phyloP scores from a whole-genome alignment of 1,139 yeast species.

The Sugiyamaella japonica region DNA sequence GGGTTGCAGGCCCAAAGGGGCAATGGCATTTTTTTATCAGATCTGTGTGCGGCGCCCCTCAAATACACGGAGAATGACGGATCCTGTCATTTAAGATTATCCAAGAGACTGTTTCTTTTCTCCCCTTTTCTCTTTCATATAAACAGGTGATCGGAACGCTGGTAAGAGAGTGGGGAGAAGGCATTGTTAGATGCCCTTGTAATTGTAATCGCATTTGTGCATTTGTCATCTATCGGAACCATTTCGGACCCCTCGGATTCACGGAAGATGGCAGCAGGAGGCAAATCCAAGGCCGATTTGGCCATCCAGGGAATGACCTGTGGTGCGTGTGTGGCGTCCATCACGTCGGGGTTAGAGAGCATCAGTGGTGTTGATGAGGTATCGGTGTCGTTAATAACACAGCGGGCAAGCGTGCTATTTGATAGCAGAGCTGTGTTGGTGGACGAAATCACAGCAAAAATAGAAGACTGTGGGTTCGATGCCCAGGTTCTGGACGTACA shows the following conservation, averaged over 20 bases:
- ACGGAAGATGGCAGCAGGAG: not conserved
- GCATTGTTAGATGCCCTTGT: too few relatives aligned
- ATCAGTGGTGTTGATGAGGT: constrained; percentile 53
- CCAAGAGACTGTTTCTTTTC: not conserved
- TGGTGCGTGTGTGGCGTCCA: constrained; percentile 71
- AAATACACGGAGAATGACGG: not conserved
- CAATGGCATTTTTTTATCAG: constrained; percentile 6
- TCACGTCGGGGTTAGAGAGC: constrained; percentile 53
- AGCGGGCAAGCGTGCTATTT: constrained; percentile 62
- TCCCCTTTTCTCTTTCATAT: not conserved
- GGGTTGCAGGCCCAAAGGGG: constrained; percentile 2
- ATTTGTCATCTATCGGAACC: not conserved
- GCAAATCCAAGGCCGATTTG: constrained; percentile 5
- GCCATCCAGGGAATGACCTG: constrained; percentile 76
- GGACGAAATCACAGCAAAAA: constrained; percentile 46
- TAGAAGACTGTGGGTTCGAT: constrained; percentile 80
- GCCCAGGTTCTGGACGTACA: constrained; percentile 40
- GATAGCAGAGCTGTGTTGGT: constrained; percentile 38
- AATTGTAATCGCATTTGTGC: too few relatives aligned
- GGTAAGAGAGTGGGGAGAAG: not conserved
- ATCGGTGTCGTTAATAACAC: constrained; percentile 71
- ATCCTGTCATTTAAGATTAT: not conserved
- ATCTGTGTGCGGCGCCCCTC: constrained; percentile 12
- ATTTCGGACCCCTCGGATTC: not conserved
- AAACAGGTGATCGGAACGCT: not conserved